Base-by-base conservation (phyloP, 331 rosid species). In the Malus hybrid region DNA sequence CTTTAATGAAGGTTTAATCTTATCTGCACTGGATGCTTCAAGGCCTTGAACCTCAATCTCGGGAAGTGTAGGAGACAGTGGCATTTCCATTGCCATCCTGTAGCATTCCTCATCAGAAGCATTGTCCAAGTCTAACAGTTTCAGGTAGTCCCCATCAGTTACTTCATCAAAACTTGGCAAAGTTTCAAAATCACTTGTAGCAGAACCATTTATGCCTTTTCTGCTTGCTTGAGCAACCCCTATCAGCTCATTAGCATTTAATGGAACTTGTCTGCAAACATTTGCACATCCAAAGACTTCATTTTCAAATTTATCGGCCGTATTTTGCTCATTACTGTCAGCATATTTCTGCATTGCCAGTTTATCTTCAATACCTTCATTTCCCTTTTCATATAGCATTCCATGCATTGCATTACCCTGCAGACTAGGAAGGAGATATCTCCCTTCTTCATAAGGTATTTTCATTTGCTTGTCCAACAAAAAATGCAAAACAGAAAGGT, bases 31-130 rank as follows among this genome's bases (percentile, higher is more conserved):
- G 56, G 31, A 66, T 34, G 73, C 67, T 72, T 83, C 89, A 66
- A 70, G 64, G 6, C 27, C 70, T 24, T 27, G 63, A 36, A 75
- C 24, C 69, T 75, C 70, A 50, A 80, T 82, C 76, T 80, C 90
- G 8, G 93, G 96, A 72, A 89, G 96, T n/a, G 79, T 77, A 76
- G 98, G 97, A 56, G 94, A 93, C 71, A 86, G 42, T 14, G 89
- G 94, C 77, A 32, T 65, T 77, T 86, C 83, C 76, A 72, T 69
- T 69, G 93, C 91, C 81, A 74, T 79, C 80, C 80, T 69, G 60
- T 83, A 90, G 71, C 69, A 10, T 67, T 93, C 88, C 85, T 93
- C 97, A 28, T 87, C 90, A 73, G 86, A 86, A 76, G 84, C 82
- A 84, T 83, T 74, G 64, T 90, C 91, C 76, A 87, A 79, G 39